phyloP scores from a whole-genome alignment of 2,329 filamentous ascomycete genomes.

The Annulohypoxylon truncatum region DNA sequence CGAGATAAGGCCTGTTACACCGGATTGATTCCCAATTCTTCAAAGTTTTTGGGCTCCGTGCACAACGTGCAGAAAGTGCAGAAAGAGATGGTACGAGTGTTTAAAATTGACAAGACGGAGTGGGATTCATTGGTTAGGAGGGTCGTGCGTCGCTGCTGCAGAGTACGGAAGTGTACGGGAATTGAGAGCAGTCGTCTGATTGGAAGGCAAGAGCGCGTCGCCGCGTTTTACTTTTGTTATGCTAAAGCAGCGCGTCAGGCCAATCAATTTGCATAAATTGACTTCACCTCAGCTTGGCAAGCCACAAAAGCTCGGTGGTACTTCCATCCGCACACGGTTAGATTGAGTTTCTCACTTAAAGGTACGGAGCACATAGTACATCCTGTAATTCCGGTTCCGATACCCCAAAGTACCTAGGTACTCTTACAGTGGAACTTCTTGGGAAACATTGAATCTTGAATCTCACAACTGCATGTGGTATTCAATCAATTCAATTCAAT shows the following conservation, averaged over 20 bases:
- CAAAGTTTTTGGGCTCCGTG: slow-evolving; percentile 14
- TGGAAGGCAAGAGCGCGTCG: slow-evolving; percentile 37
- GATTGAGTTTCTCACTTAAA: not conserved
- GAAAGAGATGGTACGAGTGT: slow-evolving; percentile 31
- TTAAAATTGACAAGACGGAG: slow-evolving; percentile 30
- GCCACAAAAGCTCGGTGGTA: slow-evolving; percentile 9
- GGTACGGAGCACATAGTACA: not conserved
- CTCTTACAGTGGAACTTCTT: not conserved
- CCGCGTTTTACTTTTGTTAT: slow-evolving; percentile 38
- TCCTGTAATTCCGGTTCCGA: not conserved
- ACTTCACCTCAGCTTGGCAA: slow-evolving; percentile 39
- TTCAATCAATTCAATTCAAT: slow-evolving; percentile 8
- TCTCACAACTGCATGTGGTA: slow-evolving; percentile 3
- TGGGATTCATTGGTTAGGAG: slow-evolving; percentile 28
- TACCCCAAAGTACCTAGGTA: not conserved
- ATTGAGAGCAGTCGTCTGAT: slow-evolving; percentile 25
- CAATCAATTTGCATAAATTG: slow-evolving; percentile 33
- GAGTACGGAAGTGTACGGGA: slow-evolving; percentile 31
- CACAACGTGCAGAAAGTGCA: slow-evolving; percentile 7
- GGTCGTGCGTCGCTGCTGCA: slow-evolving; percentile 26
- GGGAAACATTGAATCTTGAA: slow-evolving; percentile 7
- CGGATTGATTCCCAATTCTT: not conserved
- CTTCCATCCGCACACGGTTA: not conserved
- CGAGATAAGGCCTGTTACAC: slow-evolving; percentile 12
- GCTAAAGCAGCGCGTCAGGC: slow-evolving; percentile 32